Percentiles rank a stretch among this genome's conserved stretches.
Evolutionary conservation across 352 stramenopile genomes (phyloP).

Genomic region (Globisporangium ultimum): DNA sequence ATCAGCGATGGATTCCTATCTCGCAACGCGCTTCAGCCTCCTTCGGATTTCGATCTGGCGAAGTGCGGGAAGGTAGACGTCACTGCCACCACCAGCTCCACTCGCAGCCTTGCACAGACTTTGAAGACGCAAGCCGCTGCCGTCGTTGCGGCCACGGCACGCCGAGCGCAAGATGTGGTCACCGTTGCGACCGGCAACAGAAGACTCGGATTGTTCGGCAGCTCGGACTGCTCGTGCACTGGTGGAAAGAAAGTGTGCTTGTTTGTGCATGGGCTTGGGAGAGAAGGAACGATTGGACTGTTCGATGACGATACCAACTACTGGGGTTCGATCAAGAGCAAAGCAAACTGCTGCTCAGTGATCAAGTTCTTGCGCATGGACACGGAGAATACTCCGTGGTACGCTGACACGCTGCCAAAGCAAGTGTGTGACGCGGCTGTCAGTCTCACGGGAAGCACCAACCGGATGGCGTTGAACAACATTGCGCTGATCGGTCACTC

Average conservation of each 20-base stretch:
- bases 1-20: conserved; percentile 14
- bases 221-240: conserved; percentile 1
- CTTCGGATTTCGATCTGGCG: not conserved
- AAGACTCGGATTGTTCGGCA: not conserved
- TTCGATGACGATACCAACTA: conserved; percentile 8
- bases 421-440: conserved; percentile 22
- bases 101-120: no score
- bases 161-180: conserved; percentile 2
- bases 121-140: not conserved
- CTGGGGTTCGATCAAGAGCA: conserved; percentile 18
- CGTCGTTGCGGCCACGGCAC: not conserved
- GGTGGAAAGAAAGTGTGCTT: conserved; percentile 5
- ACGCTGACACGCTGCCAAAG: conserved; percentile 18
- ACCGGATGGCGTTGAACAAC: conserved; percentile 11
- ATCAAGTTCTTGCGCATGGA: conserved; percentile 32
- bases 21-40: conserved; percentile 10
- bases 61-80: not conserved
- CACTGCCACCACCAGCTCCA: not conserved
- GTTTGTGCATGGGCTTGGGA: conserved; percentile 6
- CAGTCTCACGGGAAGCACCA: conserved; percentile 5
- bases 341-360: conserved; percentile 22
- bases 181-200: not conserved
- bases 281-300: no score
- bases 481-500: conserved; percentile 36
- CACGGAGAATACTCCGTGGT: conserved; percentile 24